Percentiles rank a stretch among this genome's conserved stretches.
These are phyloP conservation scores for Penicillium sclerotigenum DNA, from an alignment of 2,329 filamentous ascomycete species.

Conservation along the genomic window DNA sequence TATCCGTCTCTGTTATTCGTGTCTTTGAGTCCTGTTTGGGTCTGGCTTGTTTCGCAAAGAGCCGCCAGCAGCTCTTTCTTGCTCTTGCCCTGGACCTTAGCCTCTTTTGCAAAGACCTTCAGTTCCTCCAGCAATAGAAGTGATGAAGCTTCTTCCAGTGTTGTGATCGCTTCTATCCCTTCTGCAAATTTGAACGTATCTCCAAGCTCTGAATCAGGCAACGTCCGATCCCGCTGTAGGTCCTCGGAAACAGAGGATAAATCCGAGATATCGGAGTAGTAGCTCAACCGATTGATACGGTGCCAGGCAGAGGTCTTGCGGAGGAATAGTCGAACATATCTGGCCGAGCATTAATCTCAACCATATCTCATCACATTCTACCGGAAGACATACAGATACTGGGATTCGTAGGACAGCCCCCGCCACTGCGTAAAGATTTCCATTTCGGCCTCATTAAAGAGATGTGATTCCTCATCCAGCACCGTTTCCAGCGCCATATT, in stretches of 20 bases:
- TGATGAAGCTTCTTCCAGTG: constrained; percentile 77
- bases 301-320: constrained; percentile 92
- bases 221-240: constrained; percentile 57
- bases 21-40: constrained; percentile 72
- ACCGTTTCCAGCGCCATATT: constrained; percentile 89
- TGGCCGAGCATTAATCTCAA: constrained; percentile 34
- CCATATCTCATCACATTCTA: neutral
- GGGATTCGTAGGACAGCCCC: constrained; percentile 72
- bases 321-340: constrained; percentile 88
- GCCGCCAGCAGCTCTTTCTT: constrained; percentile 75
- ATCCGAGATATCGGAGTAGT: constrained; percentile 79
- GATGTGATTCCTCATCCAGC: constrained; percentile 78
- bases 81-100: constrained; percentile 80
- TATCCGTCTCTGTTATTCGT: constrained; percentile 68
- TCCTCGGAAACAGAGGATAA: constrained; percentile 62
- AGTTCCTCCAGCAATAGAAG: constrained; percentile 84
- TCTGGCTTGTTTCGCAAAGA: constrained; percentile 69
- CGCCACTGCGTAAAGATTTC: constrained; percentile 75
- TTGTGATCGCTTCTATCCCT: constrained; percentile 69
- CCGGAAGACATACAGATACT: constrained; percentile 70
- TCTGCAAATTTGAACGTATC: constrained; percentile 75
- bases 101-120: constrained; percentile 78
- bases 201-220: constrained; percentile 58
- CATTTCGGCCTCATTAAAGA: constrained; percentile 78
- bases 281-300: constrained; percentile 71